Evolutionary conservation across 1,284 basidiomycete species (phyloP), one percentile per base, ranked within the genome.

Genomic region (Schizophyllum amplum): DNA sequence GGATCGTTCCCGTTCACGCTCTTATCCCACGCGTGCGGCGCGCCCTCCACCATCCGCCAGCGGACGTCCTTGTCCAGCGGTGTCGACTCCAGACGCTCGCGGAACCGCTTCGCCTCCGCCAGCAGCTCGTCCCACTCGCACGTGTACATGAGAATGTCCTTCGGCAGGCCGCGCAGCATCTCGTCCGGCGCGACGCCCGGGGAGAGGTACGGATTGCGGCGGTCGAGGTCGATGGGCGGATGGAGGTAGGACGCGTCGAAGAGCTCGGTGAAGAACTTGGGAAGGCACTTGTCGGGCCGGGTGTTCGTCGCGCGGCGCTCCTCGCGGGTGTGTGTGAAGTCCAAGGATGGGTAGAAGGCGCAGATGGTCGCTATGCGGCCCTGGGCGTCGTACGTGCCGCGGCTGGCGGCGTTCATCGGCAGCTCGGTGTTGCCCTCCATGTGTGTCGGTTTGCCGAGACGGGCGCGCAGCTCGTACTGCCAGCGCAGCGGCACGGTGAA

Each of bases 261-360:
- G 20, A 61, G 58, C 49, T 61, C 55, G 47, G 60, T 59, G 52
- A 61, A 61, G 55, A 61, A 59, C 52, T 61, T 61, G n/a, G 60
- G 60, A 15, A 61, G 56, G 21, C 59, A 57, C 26, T 59, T 61
- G 51, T 61, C 60, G 17, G 33, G 48, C 2, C 60, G 57, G 17
- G 59, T 56, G 24, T 61, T 61, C 21, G 57, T 61, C 20, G 55
- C 57, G 27, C 57, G 52, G 24, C 60, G 55, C 47, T 61, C 57
- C 51, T 59, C 60, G 13, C 58, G 49, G 4, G 53, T 59, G 17
- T 53, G 57, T 15, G 60, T 59, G 48, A 59, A 61, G 26, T 61
- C 57, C 26, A 61, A 53, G 11, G 56, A 53, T 1, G 60, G 60
- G 47, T 61, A 61, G 55, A 57, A 61, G 2, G 57, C 46, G 4